Base-by-base conservation (phyloP, 306 rosid species). In the Gillenia trifoliata region DNA sequence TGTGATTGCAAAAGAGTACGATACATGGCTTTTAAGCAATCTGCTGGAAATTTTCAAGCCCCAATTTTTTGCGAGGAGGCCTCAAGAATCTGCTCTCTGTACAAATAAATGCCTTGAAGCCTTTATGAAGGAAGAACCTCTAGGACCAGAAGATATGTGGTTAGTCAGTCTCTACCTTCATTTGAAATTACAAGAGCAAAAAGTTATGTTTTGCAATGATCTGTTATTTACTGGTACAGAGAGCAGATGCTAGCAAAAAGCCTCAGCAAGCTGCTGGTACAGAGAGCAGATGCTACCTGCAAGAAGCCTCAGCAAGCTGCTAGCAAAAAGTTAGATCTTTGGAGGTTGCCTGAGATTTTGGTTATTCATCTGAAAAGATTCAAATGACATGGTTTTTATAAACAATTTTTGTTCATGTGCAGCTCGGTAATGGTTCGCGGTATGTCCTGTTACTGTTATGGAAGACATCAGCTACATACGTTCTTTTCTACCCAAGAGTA, bases 101-200 rank as follows among this genome's bases (percentile, higher is more conserved):
- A 83, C 83, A n/a, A n/a, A n/a, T n/a, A 82, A 89, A 79, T 90
- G 98, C 85, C 93, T 93, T 56, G 95, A 90, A 82, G 90, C 96
- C 66, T 93, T 90, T 79, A 84, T 88, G 84, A 90, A 84, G 84
- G 93, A 86, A 83, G 98, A 93, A 72, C 98, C 97, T 65, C 83
- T 90, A 54, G 97, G 97, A 72, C 97, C 89, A 29, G 93, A 89
- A 40, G 90, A 93, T 78, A 93, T 87, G 97, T 93, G 98, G 98
- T 93, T 70, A 88, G 98, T n/a, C n/a, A n/a, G n/a, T 84, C 64
- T 67, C 71, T 57, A 38, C 40, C 73, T 55, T 11, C 15, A 55
- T 50, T 70, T n/a, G 15, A 23, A 34, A 45, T 71, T 43, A 36
- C 11, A 19, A 56, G 33, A 40, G 36, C 65, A 71, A 15, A 56